Evolutionary conservation across 495 filamentous ascomycete genomes (phyloP).

Genomic region (Penicillium parvum): DNA sequence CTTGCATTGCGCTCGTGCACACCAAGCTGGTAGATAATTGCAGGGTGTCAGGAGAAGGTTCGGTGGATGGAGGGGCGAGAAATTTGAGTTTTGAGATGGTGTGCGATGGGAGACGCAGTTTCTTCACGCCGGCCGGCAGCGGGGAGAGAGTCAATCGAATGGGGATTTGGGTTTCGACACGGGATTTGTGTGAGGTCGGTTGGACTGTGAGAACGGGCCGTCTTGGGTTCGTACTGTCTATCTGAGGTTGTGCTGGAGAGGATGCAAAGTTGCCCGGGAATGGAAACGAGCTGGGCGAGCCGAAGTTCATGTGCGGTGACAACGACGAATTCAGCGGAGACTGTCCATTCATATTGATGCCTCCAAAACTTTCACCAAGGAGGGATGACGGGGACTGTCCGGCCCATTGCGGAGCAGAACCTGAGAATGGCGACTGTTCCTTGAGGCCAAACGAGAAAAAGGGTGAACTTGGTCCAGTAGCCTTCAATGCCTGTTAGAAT

Average conservation of each 20-base stretch:
- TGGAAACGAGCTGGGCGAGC: conserved; percentile 25
- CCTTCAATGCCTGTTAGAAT: conserved; percentile 7
- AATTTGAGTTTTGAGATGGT: conserved; percentile 91
- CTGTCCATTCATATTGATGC: conserved; percentile 39
- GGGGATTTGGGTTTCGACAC: conserved; percentile 91
- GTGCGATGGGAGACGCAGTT: conserved; percentile 77
- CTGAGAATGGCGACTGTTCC: conserved; percentile 47
- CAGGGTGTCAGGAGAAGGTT: conserved; percentile 63
- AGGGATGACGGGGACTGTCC: conserved; percentile 51
- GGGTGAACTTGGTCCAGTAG: conserved; percentile 22
- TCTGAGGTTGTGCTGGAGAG: conserved; percentile 26
- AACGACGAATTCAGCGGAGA: conserved; percentile 33
- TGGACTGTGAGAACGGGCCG: conserved; percentile 52
- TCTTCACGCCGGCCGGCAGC: conserved; percentile 67
- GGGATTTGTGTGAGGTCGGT: conserved; percentile 71
- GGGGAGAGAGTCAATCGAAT: conserved; percentile 71
- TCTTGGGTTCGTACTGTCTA: conserved; percentile 20
- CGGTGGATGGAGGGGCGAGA: conserved; percentile 59
- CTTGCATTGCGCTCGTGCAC: conserved; percentile 89
- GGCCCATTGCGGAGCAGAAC: conserved; percentile 42
- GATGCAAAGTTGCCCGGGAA: conserved; percentile 36
- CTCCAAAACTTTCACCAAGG: conserved; percentile 42
- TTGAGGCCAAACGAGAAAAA: conserved; percentile 36
- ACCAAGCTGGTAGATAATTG: conserved; percentile 79
- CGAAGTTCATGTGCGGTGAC: conserved; percentile 33